Evolutionary conservation across 768 basidiomycete genomes (phyloP), one percentile per base, ranked within the genome.

Genomic region (Mycena floridula): DNA sequence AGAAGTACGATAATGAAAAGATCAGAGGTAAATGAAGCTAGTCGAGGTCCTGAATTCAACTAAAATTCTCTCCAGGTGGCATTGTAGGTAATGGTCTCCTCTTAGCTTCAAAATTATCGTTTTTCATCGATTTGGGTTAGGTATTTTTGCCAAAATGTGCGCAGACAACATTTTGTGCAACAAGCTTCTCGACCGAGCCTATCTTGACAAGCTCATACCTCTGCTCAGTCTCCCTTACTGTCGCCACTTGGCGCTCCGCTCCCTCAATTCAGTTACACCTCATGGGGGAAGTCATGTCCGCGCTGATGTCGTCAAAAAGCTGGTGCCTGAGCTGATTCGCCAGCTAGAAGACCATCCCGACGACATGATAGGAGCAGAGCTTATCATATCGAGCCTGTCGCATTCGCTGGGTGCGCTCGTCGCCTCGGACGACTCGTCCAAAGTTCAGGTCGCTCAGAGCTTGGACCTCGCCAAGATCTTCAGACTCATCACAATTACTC

Each of bases 81-180:
- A 74, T 84, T 36, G 66, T 81, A 7, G n/a, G n/a, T n/a, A n/a
- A n/a, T n/a, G n/a, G n/a, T n/a, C n/a, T n/a, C n/a, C n/a, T n/a
- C n/a, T n/a, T n/a, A n/a, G n/a, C n/a, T n/a, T n/a, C n/a, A n/a
- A n/a, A n/a, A n/a, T n/a, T n/a, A n/a, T n/a, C n/a, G n/a, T n/a
- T n/a, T n/a, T n/a, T n/a, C n/a, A n/a, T n/a, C n/a, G n/a, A n/a
- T n/a, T n/a, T n/a, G n/a, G n/a, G n/a, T n/a, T n/a, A n/a, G 77
- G 73, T 7, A 77, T 85, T 39, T 82, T 74, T 50, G 72, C 80
- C 13, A 79, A 77, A 53, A 79, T 84, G 76, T 81, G 70, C 25
- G 69, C 66, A 0, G 82, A 83, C 55, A 67, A 77, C 3, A 64
- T 83, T 27, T 58, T 83, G 44, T 66, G 83, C 15, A 73, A 82